Evolutionary conservation across 176 grass and related monocot genomes (phyloP).

Genomic region (Puccinellia tenuiflora): DNA sequence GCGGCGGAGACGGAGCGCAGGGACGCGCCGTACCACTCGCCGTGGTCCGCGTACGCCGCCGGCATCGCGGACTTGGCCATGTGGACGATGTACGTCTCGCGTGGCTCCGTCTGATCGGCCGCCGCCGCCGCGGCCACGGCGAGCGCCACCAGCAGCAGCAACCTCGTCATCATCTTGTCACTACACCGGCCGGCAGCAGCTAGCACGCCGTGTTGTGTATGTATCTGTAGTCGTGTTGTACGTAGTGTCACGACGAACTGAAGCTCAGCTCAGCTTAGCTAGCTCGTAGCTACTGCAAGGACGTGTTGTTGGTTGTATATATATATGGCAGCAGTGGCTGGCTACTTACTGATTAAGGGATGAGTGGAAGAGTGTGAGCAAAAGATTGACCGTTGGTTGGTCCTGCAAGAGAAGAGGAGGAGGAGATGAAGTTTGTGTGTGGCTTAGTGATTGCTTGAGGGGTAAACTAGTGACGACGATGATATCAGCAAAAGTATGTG

Average conservation of each 20-base stretch:
- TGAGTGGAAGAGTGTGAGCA: slow-evolving; percentile 27
- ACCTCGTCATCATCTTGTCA: not conserved
- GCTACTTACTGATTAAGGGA: not conserved
- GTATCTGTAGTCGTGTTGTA: not conserved
- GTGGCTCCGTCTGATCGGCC: not conserved
- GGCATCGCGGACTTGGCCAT: slow-evolving; percentile 87
- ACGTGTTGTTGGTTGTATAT: not conserved
- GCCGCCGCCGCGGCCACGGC: not conserved
- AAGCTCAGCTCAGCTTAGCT: not conserved
- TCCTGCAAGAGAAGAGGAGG: not conserved
- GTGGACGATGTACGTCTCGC: slow-evolving; percentile 82
- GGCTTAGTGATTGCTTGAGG: slow-evolving; percentile 42
- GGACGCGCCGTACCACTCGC: slow-evolving; percentile 81
- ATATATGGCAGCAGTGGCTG: not conserved
- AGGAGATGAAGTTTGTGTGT: slow-evolving; percentile 2
- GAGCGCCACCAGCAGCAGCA: not conserved
- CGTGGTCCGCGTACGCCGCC: slow-evolving; percentile 44
- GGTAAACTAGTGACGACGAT: no score
- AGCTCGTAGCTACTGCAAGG: not conserved
- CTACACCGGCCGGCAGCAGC: not conserved
- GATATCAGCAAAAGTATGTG: not conserved
- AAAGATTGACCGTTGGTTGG: slow-evolving; percentile 32
- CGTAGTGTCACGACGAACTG: not conserved
- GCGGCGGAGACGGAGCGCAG: slow-evolving; percentile 56
- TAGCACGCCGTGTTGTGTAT: not conserved